phyloP scores from a whole-genome alignment of 257 asterid genomes.

The Solanum tarijense region DNA sequence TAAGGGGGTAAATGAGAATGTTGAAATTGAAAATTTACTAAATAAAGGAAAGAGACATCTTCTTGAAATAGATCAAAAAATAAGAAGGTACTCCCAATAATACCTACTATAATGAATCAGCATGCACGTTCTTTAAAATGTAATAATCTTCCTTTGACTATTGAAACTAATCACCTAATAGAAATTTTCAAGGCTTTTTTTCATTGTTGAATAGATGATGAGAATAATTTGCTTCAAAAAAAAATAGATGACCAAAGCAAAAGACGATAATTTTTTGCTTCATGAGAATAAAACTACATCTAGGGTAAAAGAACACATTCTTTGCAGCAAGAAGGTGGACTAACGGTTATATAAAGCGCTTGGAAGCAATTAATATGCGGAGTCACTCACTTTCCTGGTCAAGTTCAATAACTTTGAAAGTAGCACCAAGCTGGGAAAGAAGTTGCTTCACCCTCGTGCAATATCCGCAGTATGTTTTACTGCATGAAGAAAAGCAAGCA shows the following conservation, averaged over 20 bases:
- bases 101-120: background rate
- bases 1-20: background rate
- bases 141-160: background rate
- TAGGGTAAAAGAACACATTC: background rate
- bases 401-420: slow-evolving; percentile 56
- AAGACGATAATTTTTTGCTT: background rate
- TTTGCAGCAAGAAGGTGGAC: background rate
- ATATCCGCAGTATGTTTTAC: slow-evolving; percentile 69
- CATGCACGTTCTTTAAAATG: background rate
- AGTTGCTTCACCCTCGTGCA: slow-evolving; percentile 58
- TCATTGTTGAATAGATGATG: background rate
- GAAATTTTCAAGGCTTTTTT: background rate
- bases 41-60: background rate
- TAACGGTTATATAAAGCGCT: background rate
- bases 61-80: background rate
- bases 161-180: background rate
- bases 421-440: slow-evolving; percentile 47
- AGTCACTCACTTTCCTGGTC: slow-evolving; percentile 58
- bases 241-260: background rate
- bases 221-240: too few relatives aligned
- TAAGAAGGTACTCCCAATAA: background rate
- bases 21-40: background rate
- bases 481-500: slow-evolving; percentile 6
- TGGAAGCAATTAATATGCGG: background rate
- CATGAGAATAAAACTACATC: background rate